Conservation (phyloP, 306 rosid genomes). For the Dalbergia oliveri region DNA sequence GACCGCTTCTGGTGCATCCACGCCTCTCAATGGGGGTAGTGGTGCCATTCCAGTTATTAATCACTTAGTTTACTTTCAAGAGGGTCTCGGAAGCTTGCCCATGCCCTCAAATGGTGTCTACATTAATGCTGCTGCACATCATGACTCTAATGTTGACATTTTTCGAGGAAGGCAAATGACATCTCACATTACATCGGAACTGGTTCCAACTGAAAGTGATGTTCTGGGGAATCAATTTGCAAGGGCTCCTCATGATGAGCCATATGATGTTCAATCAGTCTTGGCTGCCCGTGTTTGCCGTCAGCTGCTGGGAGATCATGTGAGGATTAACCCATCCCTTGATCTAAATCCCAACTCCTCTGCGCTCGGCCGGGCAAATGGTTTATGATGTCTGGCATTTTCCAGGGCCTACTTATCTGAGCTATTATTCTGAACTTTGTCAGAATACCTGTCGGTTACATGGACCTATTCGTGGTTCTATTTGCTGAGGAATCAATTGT, state of each 20-base stretch:
- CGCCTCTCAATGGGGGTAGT: constrained; percentile 76
- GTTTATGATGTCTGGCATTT: constrained; percentile 55
- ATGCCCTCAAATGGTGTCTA: constrained; percentile 62
- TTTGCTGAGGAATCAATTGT: constrained; percentile 58
- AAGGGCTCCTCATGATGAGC: constrained; percentile 56
- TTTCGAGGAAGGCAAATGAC: constrained; percentile 79
- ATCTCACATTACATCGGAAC: constrained; percentile 65
- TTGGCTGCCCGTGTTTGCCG: constrained; percentile 89
- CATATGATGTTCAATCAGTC: constrained; percentile 75
- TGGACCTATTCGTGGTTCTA: constrained; percentile 45
- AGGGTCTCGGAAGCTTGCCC: constrained; percentile 71
- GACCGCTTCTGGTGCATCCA: constrained; percentile 85
- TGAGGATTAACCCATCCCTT: constrained; percentile 58
- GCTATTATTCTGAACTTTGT: constrained; percentile 40
- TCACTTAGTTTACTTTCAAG: constrained; percentile 68
- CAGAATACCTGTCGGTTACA: constrained; percentile 41
- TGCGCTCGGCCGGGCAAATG: constrained; percentile 64
- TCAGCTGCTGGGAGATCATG: constrained; percentile 78
- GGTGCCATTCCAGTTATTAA: constrained; percentile 76
- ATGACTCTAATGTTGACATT: constrained; percentile 71
- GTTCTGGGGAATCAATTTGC: constrained; percentile 61
- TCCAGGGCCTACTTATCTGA: constrained; percentile 27
- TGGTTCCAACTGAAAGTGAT: constrained; percentile 61
- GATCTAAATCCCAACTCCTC: constrained; percentile 77
- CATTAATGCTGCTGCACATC: constrained; percentile 56